phyloP scores from a whole-genome alignment of 73 alveolate species.

The Uronychia setigera region DNA sequence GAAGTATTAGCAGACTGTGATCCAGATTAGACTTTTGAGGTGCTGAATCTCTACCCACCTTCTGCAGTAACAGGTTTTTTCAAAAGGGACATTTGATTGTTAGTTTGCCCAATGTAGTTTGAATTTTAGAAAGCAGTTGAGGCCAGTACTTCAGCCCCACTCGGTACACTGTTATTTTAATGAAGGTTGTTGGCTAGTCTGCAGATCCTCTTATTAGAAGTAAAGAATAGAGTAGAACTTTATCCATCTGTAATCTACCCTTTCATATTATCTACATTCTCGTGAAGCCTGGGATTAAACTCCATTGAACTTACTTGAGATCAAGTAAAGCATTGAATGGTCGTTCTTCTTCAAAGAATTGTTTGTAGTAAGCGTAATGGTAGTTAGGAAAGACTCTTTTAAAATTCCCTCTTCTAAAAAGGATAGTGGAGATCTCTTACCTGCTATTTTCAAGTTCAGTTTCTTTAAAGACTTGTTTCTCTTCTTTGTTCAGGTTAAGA shows the following conservation, averaged over 20 bases:
- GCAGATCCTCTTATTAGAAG: neutral
- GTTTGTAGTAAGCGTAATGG: conserved; percentile 46
- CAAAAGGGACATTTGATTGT: neutral
- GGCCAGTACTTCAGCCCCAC: no score
- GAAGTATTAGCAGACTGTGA: no score
- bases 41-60: neutral
- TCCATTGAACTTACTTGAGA: neutral
- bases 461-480: conserved; percentile 65
- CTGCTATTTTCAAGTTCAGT: conserved; percentile 63
- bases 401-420: conserved; percentile 60
- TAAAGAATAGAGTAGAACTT: neutral
- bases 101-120: neutral
- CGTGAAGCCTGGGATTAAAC: neutral
- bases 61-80: neutral
- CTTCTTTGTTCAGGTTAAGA: conserved; percentile 22
- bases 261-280: neutral
- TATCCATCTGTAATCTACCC: neutral
- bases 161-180: neutral
- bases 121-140: no score
- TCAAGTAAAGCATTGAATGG: conserved; percentile 54
- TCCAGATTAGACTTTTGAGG: no score
- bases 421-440: neutral
- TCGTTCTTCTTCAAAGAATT: conserved; percentile 72
- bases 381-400: conserved; percentile 72
- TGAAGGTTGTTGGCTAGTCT: neutral